Conservation (phyloP, 768 basidiomycete genomes). For the Chalciporus pseudorubinellus region DNA sequence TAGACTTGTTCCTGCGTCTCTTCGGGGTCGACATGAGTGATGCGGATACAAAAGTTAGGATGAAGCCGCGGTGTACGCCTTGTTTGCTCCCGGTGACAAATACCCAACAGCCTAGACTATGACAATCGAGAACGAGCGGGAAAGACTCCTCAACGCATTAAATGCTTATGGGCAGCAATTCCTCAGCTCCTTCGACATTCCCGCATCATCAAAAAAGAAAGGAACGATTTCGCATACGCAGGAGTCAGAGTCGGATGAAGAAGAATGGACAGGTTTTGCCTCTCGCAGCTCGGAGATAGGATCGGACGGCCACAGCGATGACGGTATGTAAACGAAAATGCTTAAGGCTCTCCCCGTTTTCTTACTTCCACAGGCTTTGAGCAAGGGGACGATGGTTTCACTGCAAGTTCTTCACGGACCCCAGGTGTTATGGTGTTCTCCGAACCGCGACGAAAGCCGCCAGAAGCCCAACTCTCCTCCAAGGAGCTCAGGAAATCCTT, state of each 20-base stretch:
- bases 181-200: slow-evolving; percentile 38
- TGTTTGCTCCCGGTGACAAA: not conserved
- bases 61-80: not conserved
- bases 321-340: slow-evolving; percentile 8
- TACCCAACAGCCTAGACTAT: not conserved
- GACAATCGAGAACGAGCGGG: slow-evolving; percentile 22
- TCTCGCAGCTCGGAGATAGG: not conserved
- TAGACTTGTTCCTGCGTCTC: slow-evolving; percentile 21
- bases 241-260: slow-evolving; percentile 24
- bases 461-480: slow-evolving; percentile 16
- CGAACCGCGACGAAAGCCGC: slow-evolving; percentile 31
- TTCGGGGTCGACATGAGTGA: slow-evolving; percentile 27
- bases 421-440: slow-evolving; percentile 60
- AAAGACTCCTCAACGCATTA: slow-evolving; percentile 38
- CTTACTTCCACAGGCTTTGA: slow-evolving; percentile 33
- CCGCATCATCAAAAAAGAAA: slow-evolving; percentile 20
- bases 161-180: slow-evolving; percentile 49
- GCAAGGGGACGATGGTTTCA: slow-evolving; percentile 46
- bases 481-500: slow-evolving; percentile 62
- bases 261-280: slow-evolving; percentile 44
- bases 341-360: not conserved
- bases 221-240: slow-evolving; percentile 9
- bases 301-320: slow-evolving; percentile 22
- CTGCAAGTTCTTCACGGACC: slow-evolving; percentile 31
- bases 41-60: not conserved